Base-by-base conservation (phyloP, 495 filamentous ascomycete species). In the Pyrenopolyporus hunteri region DNA sequence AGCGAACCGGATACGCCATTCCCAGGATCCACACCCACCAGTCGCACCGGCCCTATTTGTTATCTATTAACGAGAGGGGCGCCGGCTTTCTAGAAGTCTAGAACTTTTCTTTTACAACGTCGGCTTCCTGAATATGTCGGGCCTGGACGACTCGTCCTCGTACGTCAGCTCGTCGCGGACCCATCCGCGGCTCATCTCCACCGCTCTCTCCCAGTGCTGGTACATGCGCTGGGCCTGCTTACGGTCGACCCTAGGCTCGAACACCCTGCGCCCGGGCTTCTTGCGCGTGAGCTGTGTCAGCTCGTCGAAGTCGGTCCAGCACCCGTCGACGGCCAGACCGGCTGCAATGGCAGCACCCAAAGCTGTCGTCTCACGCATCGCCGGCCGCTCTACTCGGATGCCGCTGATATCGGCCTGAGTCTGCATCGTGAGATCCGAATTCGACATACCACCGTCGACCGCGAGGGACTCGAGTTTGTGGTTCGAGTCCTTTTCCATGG, bases 391-490 rank as follows among this genome's bases (percentile, higher is more conserved):
- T 51, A 97, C 87, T 23, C 87, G 89, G 66, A 98, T 96, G 66
- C 87, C 85, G 66, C 90, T 92, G 44, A 98, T 84, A 74, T 97
- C 88, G 51, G 93, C 89, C 82, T 98, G 93, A 3, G 90, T 92
- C 83, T 97, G 93, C 93, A 98, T 97, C 80, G 88, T 92, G 48
- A 97, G 81, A 73, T 96, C 89, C 7, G 91, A 95, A 72, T 92
- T 94, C 61, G 88, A 93, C 87, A 98, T 92, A 46, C 93, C 93
- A 61, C 93, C 93, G 73, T 98, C 93, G 20, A 98, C 93, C 31
- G 89, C 89, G 32, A 98, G 82, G 42, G 86, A 80, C 56, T 85
- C 79, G 50, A 97, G 78, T 60, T 84, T 85, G 67, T 93, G 88
- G 35, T 85, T 85, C 44, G 88, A 92, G 75, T 98, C 93, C 71